Base-by-base conservation (phyloP, 192 early-diverging fungal genomes). In the Linnemannia schmuckeri region DNA sequence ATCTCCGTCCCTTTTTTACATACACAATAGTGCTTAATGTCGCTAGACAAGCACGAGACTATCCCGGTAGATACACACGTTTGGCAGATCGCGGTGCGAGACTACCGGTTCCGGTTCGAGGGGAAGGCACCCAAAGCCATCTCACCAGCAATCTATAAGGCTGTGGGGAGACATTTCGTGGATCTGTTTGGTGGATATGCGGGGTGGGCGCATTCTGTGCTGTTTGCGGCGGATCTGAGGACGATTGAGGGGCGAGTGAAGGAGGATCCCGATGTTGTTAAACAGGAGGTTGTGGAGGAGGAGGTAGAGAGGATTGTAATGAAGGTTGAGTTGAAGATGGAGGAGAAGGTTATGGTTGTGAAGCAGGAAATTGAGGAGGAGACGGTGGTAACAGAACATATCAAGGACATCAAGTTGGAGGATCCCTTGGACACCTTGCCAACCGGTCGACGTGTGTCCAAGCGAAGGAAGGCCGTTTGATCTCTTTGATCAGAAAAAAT, bases 51-150 rank as follows among this genome's bases (percentile, higher is more conserved):
- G 72, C 79, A 83, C 0, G 91, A 93, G 17, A 92, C 94, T 0
- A 94, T 97, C 30, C 97, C 97, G 0, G 94, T 99, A 0, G 98
- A 99, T 77, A 98, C 97, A 1, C 98, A 99, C 82, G 97, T 99
- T 1, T 97, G 97, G 96, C 96, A 98, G 87, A 97, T 99, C 55
- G 98, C 97, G 2, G 78, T 91, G 33, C 90, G 95, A 40, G 94
- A 97, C 55, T 99, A 98, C 84, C 88, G 90, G 47, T 92, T 96
- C 24, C 77, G 82, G 15, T 86, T 78, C 8, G 86, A 83, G 35
- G 81, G 88, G 49, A 87, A 91, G 24, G 83, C 72, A 1, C 76
- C 89, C 15, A 97, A 96, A 74, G 88, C 94, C 8, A 89, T 98
- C 61, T 95, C 93, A 6, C 74, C 88, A 9, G 93, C 90, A 71